phyloP scores from a whole-genome alignment of 108 stramenopile genomes.

The Fistulifera solaris region DNA sequence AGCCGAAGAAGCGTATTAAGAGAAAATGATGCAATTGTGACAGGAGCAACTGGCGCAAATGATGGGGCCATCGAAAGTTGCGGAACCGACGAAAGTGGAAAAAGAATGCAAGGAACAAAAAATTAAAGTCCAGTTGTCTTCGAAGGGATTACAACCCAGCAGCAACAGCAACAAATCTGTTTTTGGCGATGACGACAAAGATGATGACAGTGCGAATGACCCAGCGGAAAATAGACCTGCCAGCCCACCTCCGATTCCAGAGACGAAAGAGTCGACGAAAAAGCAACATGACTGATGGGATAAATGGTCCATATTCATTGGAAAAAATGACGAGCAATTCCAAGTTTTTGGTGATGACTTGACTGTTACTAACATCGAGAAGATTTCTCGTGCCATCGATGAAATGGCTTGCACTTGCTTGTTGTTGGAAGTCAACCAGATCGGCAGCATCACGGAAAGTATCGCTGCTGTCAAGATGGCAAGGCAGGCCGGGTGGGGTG shows the following conservation, averaged over 20 bases:
- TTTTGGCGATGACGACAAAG: constrained; percentile 19
- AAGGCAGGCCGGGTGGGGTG: constrained; percentile 97
- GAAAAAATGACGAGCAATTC: constrained; percentile 58
- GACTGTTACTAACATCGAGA: constrained; percentile 94
- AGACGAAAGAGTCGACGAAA: neutral
- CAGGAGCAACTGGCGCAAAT: constrained; percentile 68
- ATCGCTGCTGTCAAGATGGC: constrained; percentile 96
- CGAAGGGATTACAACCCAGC: too few relatives aligned
- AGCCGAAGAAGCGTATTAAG: constrained; percentile 29
- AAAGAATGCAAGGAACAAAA: constrained; percentile 6
- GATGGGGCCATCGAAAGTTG: constrained; percentile 40
- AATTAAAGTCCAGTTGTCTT: too few relatives aligned
- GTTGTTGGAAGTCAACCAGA: constrained; percentile 99
- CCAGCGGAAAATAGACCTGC: neutral
- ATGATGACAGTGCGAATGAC: constrained; percentile 25
- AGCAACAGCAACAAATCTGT: neutral
- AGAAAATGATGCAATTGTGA: constrained; percentile 48
- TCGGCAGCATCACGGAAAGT: constrained; percentile 95
- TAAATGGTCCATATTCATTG: constrained; percentile 88
- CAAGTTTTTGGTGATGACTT: constrained; percentile 99
- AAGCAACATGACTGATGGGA: too few relatives aligned
- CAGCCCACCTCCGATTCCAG: neutral
- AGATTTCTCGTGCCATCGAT: constrained; percentile 86
- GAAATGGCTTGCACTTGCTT: constrained; percentile 94
- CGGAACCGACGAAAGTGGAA: constrained; percentile 45